phyloP scores from a whole-genome alignment of 208 protist genomes.

The Phytomonas sp. region DNA sequence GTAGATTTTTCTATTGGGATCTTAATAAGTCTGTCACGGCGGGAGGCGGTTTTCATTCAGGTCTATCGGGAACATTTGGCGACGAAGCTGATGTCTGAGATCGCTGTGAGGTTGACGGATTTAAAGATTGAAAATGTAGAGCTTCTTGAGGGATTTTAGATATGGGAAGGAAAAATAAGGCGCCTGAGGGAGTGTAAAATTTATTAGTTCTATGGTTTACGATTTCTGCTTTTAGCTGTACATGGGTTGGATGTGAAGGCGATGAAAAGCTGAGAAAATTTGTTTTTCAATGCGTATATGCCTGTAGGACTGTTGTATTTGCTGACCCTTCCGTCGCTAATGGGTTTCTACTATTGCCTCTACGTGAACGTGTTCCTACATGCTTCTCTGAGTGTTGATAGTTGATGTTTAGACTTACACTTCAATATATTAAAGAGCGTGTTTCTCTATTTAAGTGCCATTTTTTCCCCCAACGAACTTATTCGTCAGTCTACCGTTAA shows the following conservation, averaged over 20 bases:
- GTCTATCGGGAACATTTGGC: slow-evolving; percentile 38
- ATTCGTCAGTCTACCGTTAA: not conserved
- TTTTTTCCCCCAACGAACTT: not conserved
- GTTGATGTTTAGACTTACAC: not conserved
- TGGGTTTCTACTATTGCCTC: not conserved
- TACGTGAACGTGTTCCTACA: not conserved
- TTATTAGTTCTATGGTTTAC: not conserved
- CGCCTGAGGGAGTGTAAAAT: not conserved
- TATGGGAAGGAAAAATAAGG: not conserved
- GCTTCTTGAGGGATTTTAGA: slow-evolving; percentile 24
- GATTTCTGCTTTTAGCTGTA: not conserved
- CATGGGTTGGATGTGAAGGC: no score
- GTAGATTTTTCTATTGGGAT: slow-evolving; percentile 60
- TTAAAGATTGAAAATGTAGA: slow-evolving; percentile 55
- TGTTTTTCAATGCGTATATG: not conserved
- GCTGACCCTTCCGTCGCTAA: not conserved
- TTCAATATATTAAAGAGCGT: not conserved
- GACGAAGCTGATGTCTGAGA: slow-evolving; percentile 64
- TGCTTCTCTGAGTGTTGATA: not conserved
- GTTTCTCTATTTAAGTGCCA: not conserved
- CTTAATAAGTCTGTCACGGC: slow-evolving; percentile 46
- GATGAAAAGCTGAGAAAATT: no score
- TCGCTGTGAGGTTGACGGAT: slow-evolving; percentile 39
- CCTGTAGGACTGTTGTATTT: not conserved
- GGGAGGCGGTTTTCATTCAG: slow-evolving; percentile 52